Evolutionary conservation across 2,329 filamentous ascomycete genomes (phyloP), one percentile per base, ranked within the genome.

Genomic region (Botrytis porri): DNA sequence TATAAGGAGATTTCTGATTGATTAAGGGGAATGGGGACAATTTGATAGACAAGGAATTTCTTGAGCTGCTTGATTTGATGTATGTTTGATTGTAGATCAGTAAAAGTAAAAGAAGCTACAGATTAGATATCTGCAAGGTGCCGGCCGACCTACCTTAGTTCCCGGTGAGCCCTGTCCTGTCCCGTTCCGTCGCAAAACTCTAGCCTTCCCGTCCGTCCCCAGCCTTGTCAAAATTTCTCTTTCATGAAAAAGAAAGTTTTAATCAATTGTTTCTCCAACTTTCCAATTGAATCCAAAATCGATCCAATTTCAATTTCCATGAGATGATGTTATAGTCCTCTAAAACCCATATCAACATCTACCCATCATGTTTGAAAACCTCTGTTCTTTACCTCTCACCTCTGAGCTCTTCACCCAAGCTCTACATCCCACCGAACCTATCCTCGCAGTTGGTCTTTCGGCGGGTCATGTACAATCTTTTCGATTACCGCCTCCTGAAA

Each of bases 361-460:
- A 57, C 69, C 4, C 16, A 73, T 4, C 48, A 80, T 80, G 78
- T 80, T 80, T 54, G 94, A 98, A 82, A 97, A 94, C 76, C 88
- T 97, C 76, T 98, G 95, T 86, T 94, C 93, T 39, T 89, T 98
- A 63, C 94, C 95, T 75, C 89, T 98, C 64, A 88, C 89, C 73
- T 88, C 93, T 73, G 96, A 98, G 80, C 86, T 99, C 79, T 98
- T 99, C 84, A 84, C 93, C 1, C 94, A 97, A 82, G 92, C 92
- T 20, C 85, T 97, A 32, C 96, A 99, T 81, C 95, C 96, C 1
- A 88, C 87, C 0, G 90, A 95, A 81, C 93, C 95, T 22, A 84
- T 99, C 69, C 86, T 99, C 75, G 93, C 94, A 0, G 93, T 97
- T 65, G 96, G 96, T 25, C 87, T 98, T 39, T 90, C 92, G 25